Evolutionary conservation across 805 yeast genomes (phyloP).

Genomic region (Metschnikowia drakensbergensis): DNA sequence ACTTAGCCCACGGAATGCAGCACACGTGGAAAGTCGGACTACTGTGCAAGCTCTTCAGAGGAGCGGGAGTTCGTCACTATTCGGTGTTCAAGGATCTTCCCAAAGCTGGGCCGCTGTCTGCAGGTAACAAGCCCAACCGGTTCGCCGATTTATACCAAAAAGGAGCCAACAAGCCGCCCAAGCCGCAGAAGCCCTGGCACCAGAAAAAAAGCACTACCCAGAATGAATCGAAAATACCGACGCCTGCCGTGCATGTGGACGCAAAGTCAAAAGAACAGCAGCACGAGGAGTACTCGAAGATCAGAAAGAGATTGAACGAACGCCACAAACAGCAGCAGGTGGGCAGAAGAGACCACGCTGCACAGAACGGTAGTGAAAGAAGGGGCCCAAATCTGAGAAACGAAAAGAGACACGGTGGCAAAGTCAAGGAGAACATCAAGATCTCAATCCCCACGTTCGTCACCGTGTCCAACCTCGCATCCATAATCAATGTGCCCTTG

Average conservation of each 20-base stretch:
- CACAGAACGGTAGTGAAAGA: not conserved
- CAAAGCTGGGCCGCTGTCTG: conserved; percentile 21
- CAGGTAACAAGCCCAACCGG: conserved; percentile 25
- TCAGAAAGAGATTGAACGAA: conserved; percentile 19
- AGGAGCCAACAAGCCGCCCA: not conserved
- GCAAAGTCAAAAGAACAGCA: conserved; percentile 7
- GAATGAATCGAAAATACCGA: not conserved
- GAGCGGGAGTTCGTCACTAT: not conserved
- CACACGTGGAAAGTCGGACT: not conserved
- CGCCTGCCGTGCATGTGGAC: not conserved
- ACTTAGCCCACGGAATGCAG: not conserved
- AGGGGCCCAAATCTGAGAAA: not conserved
- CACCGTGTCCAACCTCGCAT: conserved; percentile 75
- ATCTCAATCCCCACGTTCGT: conserved; percentile 69
- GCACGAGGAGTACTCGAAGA: conserved; percentile 16
- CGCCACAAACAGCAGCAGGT: conserved; percentile 14
- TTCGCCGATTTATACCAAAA: conserved; percentile 29
- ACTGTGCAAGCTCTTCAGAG: not conserved
- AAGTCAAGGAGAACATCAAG: conserved; percentile 20
- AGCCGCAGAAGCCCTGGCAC: conserved; percentile 3
- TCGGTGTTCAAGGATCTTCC: conserved; percentile 27
- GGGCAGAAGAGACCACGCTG: conserved; percentile 3
- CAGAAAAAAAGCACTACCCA: not conserved
- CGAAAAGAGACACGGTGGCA: conserved; percentile 1
- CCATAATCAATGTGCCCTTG: conserved; percentile 62